Evolutionary conservation across 2,329 filamentous ascomycete genomes (phyloP).

Genomic region (Tolypocladium endophyticum): DNA sequence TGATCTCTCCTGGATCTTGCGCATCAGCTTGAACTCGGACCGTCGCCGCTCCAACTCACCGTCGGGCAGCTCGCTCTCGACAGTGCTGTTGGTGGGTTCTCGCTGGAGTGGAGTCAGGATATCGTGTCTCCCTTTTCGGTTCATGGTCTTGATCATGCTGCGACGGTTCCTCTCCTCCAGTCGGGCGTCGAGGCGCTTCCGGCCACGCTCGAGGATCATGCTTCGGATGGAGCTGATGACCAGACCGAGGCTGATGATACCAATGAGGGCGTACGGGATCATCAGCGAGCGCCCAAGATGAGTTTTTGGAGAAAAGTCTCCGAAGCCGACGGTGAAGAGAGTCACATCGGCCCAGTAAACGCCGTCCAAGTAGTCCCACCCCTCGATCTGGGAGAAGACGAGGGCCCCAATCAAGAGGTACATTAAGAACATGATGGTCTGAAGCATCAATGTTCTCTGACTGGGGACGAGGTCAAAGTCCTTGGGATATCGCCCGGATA

Average conservation of each 20-base stretch:
- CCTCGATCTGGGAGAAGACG: conserved; percentile 62
- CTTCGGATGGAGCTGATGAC: conserved; percentile 71
- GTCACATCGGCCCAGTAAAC: conserved; percentile 72
- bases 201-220: conserved; percentile 48
- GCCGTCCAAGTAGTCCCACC: conserved; percentile 66
- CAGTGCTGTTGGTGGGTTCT: conserved; percentile 6
- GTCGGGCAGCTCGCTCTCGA: conserved; percentile 6
- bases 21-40: conserved; percentile 70
- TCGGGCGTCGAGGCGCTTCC: conserved; percentile 40
- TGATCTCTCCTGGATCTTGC: conserved; percentile 61
- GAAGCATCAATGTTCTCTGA: conserved; percentile 80
- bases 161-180: conserved; percentile 51
- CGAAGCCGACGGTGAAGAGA: conserved; percentile 53
- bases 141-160: conserved; percentile 32
- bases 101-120: conserved; percentile 38
- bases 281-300: conserved; percentile 58
- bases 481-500: conserved; percentile 57
- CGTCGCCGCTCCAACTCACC: conserved; percentile 51
- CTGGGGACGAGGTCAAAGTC: conserved; percentile 70
- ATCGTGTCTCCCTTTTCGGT: conserved; percentile 31
- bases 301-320: conserved; percentile 39
- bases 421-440: conserved; percentile 76
- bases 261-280: conserved; percentile 74
- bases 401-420: conserved; percentile 72
- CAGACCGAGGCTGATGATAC: conserved; percentile 75